Evolutionary conservation across 495 filamentous ascomycete genomes (phyloP).

Genomic region (Wilcoxina mikolae): DNA sequence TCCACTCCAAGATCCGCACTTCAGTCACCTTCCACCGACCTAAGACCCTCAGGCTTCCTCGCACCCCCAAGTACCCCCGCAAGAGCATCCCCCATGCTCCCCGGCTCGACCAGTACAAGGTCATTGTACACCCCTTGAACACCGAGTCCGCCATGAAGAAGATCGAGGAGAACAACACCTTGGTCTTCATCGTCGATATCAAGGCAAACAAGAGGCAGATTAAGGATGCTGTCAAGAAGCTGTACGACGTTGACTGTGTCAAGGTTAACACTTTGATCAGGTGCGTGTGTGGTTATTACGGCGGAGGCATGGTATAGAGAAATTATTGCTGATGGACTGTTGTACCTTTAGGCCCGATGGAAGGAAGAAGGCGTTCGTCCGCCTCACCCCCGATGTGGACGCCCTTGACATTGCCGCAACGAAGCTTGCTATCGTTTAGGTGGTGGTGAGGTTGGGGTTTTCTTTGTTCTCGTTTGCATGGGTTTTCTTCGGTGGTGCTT

Average conservation of each 20-base stretch:
- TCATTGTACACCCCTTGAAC: conserved; percentile 79
- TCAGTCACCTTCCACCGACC: conserved; percentile 95
- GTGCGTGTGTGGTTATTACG: conserved; percentile 36
- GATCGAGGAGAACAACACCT: conserved; percentile 99
- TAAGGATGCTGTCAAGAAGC: conserved; percentile 94
- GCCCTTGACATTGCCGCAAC: conserved; percentile 98
- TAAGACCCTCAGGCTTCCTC: conserved; percentile 82
- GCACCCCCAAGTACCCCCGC: conserved; percentile 89
- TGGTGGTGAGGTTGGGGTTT: conserved; percentile 6
- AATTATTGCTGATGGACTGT: conserved; percentile 6
- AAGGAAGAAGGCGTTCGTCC: conserved; percentile 94
- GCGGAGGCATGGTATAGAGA: background rate
- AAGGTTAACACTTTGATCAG: conserved; percentile 99
- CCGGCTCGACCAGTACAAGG: conserved; percentile 83
- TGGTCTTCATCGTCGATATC: conserved; percentile 95
- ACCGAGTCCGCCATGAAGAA: conserved; percentile 99
- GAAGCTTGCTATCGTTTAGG: conserved; percentile 94
- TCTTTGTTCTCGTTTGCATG: conserved; percentile 3
- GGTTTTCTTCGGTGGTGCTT: conserved; percentile 10
- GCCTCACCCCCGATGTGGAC: conserved; percentile 89
- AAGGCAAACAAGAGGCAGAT: conserved; percentile 99
- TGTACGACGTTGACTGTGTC: conserved; percentile 93
- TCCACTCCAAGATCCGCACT: conserved; percentile 78
- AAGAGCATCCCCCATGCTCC: conserved; percentile 80
- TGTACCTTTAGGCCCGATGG: conserved; percentile 65